phyloP scores from a whole-genome alignment of 2,329 filamentous ascomycete species.

The Hirsutella minnesotensis region DNA sequence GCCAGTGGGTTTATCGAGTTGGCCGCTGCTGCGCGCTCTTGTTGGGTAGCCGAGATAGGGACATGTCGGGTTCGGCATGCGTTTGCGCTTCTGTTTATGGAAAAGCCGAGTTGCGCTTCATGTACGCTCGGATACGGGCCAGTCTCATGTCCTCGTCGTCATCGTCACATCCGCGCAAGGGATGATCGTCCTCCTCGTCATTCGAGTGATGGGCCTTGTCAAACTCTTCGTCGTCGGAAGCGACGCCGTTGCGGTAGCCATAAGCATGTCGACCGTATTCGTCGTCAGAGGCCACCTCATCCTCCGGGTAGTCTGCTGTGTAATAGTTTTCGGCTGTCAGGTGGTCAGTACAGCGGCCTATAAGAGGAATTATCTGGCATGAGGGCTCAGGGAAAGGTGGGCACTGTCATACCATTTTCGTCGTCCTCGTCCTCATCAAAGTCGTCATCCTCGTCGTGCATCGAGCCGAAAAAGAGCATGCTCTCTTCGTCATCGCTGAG shows the following conservation, averaged over 20 bases:
- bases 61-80: neutral
- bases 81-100: neutral
- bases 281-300: slow-evolving; percentile 59
- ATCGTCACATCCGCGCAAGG: slow-evolving; percentile 23
- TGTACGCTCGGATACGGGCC: slow-evolving; percentile 25
- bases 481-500: slow-evolving; percentile 47
- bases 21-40: neutral
- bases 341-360: slow-evolving; percentile 1
- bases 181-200: slow-evolving; percentile 23
- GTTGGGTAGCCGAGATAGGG: neutral
- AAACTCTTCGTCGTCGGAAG: slow-evolving; percentile 44
- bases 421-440: slow-evolving; percentile 48
- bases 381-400: neutral
- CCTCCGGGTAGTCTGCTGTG: slow-evolving; percentile 68
- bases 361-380: no score
- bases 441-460: slow-evolving; percentile 51
- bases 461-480: slow-evolving; percentile 47
- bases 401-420: slow-evolving; percentile 43
- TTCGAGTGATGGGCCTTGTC: slow-evolving; percentile 36
- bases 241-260: slow-evolving; percentile 38
- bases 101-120: slow-evolving; percentile 19
- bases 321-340: slow-evolving; percentile 62
- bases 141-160: slow-evolving; percentile 21
- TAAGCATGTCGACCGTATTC: slow-evolving; percentile 42
- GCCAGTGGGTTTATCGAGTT: neutral